These are phyloP conservation scores for Phyllostachys edulis DNA, from an alignment of 176 grass and related monocot species.

Conservation along the genomic window DNA sequence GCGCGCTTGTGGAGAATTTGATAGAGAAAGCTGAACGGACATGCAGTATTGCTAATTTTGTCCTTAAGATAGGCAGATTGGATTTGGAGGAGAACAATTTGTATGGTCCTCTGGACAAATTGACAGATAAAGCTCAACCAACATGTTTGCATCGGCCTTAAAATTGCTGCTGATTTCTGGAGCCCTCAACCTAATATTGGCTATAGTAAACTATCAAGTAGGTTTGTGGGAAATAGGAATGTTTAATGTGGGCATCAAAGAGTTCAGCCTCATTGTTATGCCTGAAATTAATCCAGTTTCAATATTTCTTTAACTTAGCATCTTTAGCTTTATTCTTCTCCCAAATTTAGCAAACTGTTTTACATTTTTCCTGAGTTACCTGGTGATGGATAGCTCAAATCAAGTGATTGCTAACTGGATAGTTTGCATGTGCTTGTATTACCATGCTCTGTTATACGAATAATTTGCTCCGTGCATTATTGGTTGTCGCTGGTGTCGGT, in stretches of 20 bases:
- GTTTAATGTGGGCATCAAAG: neutral
- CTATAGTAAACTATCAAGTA: neutral
- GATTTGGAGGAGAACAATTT: conserved; percentile 12
- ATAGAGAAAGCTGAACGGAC: conserved; percentile 36
- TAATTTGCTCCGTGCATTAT: neutral
- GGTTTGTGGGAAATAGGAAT: conserved; percentile 27
- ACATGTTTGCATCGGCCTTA: neutral
- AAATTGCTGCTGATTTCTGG: conserved; percentile 24
- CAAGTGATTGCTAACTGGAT: neutral
- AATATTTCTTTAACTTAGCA: neutral
- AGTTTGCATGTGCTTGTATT: neutral
- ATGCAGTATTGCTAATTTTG: neutral
- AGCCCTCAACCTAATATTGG: neutral
- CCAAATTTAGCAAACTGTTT: neutral
- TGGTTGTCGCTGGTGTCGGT: neutral
- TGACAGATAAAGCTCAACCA: neutral
- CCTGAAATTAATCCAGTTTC: neutral
- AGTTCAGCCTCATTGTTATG: neutral
- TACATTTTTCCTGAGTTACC: neutral
- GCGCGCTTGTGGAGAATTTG: neutral
- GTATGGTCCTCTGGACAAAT: neutral
- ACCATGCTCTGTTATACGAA: neutral
- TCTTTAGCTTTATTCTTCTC: neutral
- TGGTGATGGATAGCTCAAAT: neutral
- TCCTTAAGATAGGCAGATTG: neutral